Base-by-base conservation (phyloP, 208 protist genomes). In the Acanthamoeba castellanii region DNA sequence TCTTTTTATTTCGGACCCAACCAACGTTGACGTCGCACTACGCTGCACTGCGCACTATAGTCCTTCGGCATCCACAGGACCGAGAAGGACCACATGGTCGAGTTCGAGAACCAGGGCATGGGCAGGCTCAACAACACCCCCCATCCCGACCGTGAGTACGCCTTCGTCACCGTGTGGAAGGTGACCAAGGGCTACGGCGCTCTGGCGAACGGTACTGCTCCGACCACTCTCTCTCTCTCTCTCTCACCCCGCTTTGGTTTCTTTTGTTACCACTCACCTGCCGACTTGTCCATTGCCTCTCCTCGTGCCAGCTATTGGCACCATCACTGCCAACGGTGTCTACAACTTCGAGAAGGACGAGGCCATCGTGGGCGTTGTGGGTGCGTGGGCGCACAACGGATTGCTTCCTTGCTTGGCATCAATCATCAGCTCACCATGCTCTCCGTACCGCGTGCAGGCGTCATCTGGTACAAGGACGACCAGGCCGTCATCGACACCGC, bases 61-160 rank as follows among this genome's bases (percentile, higher is more conserved):
- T 66, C 59, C 18, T 66, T 66, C 59, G 59, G 59, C 59, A 66
- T 66, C 59, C 59, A 66, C 59, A 66, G 18, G 6, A 66, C 59
- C 22, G 59, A 66, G 59, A 22, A n/a, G 59, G 25, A 66, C 22
- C 59, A 66, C 59, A 66, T 14, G 59, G 59, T 66, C 16, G 59
- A 66, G 59, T 66, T 66, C 59, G 59, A 66, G 59, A 66, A 66
- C 59, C 59, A 66, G 59, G 59, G 59, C 59, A 66, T 66, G 59
- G 59, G 59, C 59, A 22, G 59, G 22, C 59, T 66, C 7, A 66
- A 66, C 59, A 66, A 66, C 59, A n/a, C 22, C 22, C 59, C 59
- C 25, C 59, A 66, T 9, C 59, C 59, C 59, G 59, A 66, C 59
- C 59, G 59, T 22, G 59, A 66, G 59, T 66, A 66, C 6, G 59